A percentile compares a stretch with the other conserved stretches of the same genome.
Evolutionary conservation across 2,329 filamentous ascomycete genomes (phyloP).

Genomic region (Talaromyces sp.): DNA sequence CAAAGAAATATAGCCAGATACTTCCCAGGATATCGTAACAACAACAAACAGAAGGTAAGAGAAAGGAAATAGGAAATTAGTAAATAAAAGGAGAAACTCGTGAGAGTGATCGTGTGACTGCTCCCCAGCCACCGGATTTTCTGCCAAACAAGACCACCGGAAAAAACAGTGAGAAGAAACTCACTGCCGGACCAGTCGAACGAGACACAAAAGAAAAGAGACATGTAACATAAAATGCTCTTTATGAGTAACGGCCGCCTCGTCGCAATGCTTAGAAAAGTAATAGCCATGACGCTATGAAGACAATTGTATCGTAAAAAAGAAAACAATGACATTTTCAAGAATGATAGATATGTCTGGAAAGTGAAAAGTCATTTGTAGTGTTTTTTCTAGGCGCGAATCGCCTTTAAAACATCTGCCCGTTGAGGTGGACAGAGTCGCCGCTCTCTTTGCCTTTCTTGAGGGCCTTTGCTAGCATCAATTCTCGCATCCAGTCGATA

Average conservation of each 20-base stretch:
- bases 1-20: neutral
- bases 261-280: neutral
- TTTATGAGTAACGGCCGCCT: neutral
- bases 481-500: slow-evolving; percentile 71
- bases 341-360: too few relatives aligned
- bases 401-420: neutral
- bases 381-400: too few relatives aligned
- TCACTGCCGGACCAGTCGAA: neutral
- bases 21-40: neutral
- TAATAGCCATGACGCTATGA: neutral
- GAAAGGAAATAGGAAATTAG: neutral
- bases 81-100: neutral
- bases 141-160: neutral
- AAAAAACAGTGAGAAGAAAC: neutral
- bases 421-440: slow-evolving; percentile 7
- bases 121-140: neutral
- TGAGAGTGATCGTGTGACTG: neutral
- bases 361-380: too few relatives aligned
- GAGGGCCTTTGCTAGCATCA: slow-evolving; percentile 42
- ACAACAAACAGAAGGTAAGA: neutral
- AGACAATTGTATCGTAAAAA: neutral
- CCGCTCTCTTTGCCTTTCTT: slow-evolving; percentile 25
- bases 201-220: neutral
- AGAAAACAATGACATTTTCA: neutral
- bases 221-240: neutral